These are phyloP conservation scores for Pleurotus eryngii DNA, from an alignment of 768 basidiomycete genomes.

Conservation along the genomic window DNA sequence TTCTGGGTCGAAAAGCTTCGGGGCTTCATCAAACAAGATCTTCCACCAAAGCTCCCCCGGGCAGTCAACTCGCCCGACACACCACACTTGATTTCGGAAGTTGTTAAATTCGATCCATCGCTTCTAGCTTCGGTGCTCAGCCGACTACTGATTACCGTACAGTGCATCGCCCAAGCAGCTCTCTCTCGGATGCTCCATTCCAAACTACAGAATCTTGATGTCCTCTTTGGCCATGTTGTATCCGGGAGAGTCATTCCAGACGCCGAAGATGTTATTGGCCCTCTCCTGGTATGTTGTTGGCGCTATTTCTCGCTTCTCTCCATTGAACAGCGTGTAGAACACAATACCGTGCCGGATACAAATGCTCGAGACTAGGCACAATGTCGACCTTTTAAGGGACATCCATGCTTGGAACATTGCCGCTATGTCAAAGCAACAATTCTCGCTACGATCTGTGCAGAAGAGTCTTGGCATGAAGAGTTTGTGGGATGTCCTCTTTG, in stretches of 20 bases:
- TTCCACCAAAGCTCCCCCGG: constrained; percentile 10
- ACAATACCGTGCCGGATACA: constrained; percentile 42
- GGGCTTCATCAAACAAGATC: constrained; percentile 16
- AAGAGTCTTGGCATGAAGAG: constrained; percentile 22
- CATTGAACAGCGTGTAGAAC: constrained; percentile 26
- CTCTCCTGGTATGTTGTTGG: constrained; percentile 35
- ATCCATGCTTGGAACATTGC: constrained; percentile 37
- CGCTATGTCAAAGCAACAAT: constrained; percentile 41
- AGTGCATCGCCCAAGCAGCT: constrained; percentile 28
- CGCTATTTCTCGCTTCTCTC: background rate
- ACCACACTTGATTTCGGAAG: constrained; percentile 12
- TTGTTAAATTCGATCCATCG: constrained; percentile 9
- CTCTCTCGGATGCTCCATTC: background rate
- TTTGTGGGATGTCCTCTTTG: constrained; percentile 41
- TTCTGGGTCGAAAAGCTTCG: constrained; percentile 33
- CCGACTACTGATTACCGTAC: constrained; percentile 24
- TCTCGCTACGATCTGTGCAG: constrained; percentile 41
- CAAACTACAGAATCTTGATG: constrained; percentile 31
- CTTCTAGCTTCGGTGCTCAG: constrained; percentile 16
- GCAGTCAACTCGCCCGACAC: background rate
- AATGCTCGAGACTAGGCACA: constrained; percentile 20
- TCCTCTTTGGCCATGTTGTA: constrained; percentile 45
- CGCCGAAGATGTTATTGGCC: constrained; percentile 43
- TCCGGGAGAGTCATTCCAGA: constrained; percentile 39
- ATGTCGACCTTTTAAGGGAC: constrained; percentile 29